Evolutionary conservation across 768 basidiomycete species (phyloP).

Genomic region (Amanita rimosa): DNA sequence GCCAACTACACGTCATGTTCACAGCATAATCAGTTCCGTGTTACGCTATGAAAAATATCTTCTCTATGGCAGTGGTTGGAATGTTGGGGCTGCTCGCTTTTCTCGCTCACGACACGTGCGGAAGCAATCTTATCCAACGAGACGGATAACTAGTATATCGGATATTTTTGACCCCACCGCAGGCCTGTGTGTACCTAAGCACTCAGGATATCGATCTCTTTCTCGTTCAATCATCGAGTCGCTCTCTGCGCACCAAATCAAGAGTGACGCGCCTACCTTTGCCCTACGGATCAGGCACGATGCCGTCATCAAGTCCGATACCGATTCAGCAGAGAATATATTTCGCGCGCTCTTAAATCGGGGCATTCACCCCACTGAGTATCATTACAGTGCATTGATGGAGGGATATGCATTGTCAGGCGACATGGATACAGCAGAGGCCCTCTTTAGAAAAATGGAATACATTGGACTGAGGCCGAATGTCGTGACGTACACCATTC

Average conservation of each 20-base stretch:
- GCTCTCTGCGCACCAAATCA: slow-evolving; percentile 33
- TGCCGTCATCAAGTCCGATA: slow-evolving; percentile 38
- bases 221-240: slow-evolving; percentile 33
- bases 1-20: slow-evolving; percentile 46
- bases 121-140: background rate
- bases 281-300: slow-evolving; percentile 57
- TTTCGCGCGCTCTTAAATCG: slow-evolving; percentile 51
- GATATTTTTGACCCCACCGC: slow-evolving; percentile 37
- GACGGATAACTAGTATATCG: slow-evolving; percentile 14
- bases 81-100: slow-evolving; percentile 26
- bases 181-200: slow-evolving; percentile 26
- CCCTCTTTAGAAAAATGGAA: slow-evolving; percentile 40
- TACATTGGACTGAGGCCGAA: slow-evolving; percentile 43
- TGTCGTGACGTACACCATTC: slow-evolving; percentile 64
- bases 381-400: slow-evolving; percentile 70
- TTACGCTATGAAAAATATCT: slow-evolving; percentile 40
- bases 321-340: slow-evolving; percentile 37
- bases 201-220: slow-evolving; percentile 18
- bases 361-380: slow-evolving; percentile 60
- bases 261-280: slow-evolving; percentile 45
- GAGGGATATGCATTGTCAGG: slow-evolving; percentile 56
- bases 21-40: slow-evolving; percentile 40
- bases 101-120: slow-evolving; percentile 11
- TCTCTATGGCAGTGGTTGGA: slow-evolving; percentile 36
- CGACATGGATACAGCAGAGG: slow-evolving; percentile 45